phyloP scores from a whole-genome alignment of 768 basidiomycete genomes.

The Leccinum sublutescens region DNA sequence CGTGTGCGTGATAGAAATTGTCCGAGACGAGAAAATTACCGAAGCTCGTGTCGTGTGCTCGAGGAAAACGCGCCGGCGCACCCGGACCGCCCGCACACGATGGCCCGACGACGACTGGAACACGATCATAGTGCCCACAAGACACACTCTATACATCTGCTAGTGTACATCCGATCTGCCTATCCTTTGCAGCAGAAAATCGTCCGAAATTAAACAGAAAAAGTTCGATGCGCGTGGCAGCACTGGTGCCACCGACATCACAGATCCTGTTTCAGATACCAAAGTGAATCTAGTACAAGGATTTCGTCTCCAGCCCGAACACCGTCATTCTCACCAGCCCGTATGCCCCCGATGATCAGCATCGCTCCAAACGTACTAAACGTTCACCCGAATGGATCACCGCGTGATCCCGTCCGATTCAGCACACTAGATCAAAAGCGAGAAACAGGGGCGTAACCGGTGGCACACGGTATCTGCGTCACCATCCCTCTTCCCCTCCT shows the following conservation, averaged over 20 bases:
- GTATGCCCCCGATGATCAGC: background rate
- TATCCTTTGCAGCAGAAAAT: background rate
- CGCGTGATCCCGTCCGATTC: background rate
- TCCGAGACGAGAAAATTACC: background rate
- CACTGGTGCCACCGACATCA: background rate
- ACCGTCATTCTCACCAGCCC: background rate
- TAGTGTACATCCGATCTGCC: background rate
- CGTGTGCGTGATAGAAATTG: background rate
- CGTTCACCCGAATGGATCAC: background rate
- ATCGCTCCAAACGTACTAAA: background rate
- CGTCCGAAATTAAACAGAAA: background rate
- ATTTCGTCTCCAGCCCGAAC: background rate
- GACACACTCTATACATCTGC: background rate
- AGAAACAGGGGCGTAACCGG: background rate
- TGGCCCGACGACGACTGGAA: no score
- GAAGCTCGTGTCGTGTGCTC: background rate
- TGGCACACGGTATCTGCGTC: background rate
- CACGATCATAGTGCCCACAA: background rate
- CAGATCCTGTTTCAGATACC: background rate
- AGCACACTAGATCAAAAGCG: background rate
- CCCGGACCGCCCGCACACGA: background rate
- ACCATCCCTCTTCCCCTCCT: constrained; percentile 44
- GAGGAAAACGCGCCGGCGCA: background rate
- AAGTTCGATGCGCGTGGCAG: background rate
- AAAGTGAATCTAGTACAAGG: background rate